phyloP scores from a whole-genome alignment of 495 filamentous ascomycete species.

The Hypomontagnella monticulosa region DNA sequence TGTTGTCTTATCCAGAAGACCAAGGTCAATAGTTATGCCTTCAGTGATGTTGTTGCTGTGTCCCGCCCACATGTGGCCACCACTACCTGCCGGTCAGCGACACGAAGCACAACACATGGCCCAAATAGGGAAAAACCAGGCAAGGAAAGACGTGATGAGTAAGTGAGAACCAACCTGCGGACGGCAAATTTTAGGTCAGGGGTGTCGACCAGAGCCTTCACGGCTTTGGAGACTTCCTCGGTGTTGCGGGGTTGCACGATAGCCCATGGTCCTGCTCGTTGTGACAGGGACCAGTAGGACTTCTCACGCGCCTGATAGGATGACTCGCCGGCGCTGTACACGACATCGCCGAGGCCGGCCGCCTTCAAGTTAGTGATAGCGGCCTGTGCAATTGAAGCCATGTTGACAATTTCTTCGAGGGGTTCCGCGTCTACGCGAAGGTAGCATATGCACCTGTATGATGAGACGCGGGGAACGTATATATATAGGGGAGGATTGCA shows the following conservation, averaged over 20 bases:
- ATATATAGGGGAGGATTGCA: too few species aligned
- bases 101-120: neutral
- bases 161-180: conserved; percentile 17
- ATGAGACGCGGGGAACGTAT: too few species aligned
- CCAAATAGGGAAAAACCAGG: too few species aligned
- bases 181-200: conserved; percentile 22
- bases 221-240: conserved; percentile 46
- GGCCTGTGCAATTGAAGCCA: conserved; percentile 11
- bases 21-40: conserved; percentile 67
- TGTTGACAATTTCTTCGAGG: neutral
- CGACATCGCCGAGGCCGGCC: conserved; percentile 12
- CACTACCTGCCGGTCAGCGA: conserved; percentile 46
- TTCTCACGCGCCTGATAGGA: conserved; percentile 10
- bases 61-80: conserved; percentile 63
- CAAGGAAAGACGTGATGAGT: neutral
- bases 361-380: conserved; percentile 19
- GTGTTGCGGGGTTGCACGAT: conserved; percentile 48
- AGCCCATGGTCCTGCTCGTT: conserved; percentile 37
- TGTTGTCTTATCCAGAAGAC: conserved; percentile 54
- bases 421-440: too few species aligned
- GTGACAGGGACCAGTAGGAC: conserved; percentile 2
- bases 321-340: conserved; percentile 11
- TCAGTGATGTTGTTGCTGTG: conserved; percentile 54
- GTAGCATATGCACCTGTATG: too few species aligned
- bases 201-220: conserved; percentile 40